Evolutionary conservation across 2,329 filamentous ascomycete genomes (phyloP), one percentile per base, ranked within the genome.

Genomic region (Zasmidium citrigriseum): DNA sequence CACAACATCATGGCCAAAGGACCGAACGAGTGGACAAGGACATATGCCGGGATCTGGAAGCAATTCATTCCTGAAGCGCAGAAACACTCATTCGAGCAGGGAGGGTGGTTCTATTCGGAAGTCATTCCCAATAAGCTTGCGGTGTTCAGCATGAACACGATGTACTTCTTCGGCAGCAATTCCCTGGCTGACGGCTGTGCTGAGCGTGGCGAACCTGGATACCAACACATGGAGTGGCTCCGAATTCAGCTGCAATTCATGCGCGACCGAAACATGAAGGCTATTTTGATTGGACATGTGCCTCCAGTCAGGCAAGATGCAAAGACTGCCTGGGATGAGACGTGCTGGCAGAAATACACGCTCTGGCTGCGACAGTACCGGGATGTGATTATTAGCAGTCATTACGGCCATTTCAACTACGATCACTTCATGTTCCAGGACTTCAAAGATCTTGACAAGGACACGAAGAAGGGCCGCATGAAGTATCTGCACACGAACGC

Each of bases 371-470:
- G 86, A 66, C 91, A 96, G 73, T 99, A 92, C 74, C 89, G 95
- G 29, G 95, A 99, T 73, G 88, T 99, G 38, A 82, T 99, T 20
- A 82, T 93, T 20, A 86, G 85, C 12, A 86, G 86, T 23, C 71
- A 96, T 4, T 99, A 89, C 70, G 95, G 93, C 1, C 95, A 99
- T 73, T 98, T 99, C 95, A 99, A 99, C 70, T 90, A 97, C 64
- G 95, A 99, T 68, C 95, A 99, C 74, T 99, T 99, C 75, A 84
- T 98, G 70, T 78, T 99, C 16, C 91, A 96, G 68, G 93, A 98
- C 72, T 90, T 87, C 57, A 82, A 89, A 44, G 84, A 96, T 0
- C 82, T 97, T 54, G 82, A 89, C 60, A 81, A 91, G 49, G 76
- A 78, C 23, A 76, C 80, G 1, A 73, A 75, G 59, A 72, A 75